A percentile compares a stretch with the other conserved stretches of the same genome.
These are phyloP conservation scores for Lithohypha guttulata DNA, from an alignment of 2,329 filamentous ascomycete genomes.

Conservation along the genomic window DNA sequence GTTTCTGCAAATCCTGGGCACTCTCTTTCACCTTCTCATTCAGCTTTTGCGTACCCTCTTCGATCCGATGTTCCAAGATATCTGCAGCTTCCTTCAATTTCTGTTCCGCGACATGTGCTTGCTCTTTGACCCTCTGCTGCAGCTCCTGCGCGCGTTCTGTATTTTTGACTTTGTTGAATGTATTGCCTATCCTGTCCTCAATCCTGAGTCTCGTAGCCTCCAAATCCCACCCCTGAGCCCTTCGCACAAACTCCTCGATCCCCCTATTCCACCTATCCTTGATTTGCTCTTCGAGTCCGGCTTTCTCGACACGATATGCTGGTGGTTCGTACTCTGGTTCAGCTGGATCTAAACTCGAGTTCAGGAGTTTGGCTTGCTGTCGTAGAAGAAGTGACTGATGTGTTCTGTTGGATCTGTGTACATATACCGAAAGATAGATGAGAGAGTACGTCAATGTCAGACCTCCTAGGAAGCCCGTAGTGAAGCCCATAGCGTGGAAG, in stretches of 20 bases:
- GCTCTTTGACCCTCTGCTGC: constrained; percentile 14
- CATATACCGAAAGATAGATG: constrained; percentile 59
- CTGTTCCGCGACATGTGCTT: no score
- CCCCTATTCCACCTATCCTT: constrained; percentile 74
- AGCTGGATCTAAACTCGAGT: constrained; percentile 29
- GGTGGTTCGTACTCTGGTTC: constrained; percentile 22
- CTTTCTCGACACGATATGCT: constrained; percentile 35
- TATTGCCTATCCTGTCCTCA: constrained; percentile 14
- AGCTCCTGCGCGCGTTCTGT: constrained; percentile 11
- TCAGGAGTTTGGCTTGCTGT: constrained; percentile 33
- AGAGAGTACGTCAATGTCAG: constrained; percentile 63
- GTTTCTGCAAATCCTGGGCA: no score
- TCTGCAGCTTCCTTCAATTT: no score
- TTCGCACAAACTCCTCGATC: constrained; percentile 54
- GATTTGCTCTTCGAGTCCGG: constrained; percentile 51
- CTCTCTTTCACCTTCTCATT: no score
- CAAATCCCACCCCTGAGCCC: constrained; percentile 59
- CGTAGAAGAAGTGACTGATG: constrained; percentile 35
- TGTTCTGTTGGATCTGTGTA: constrained; percentile 58
- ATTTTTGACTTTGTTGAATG: constrained; percentile 8
- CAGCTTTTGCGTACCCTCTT: no score
- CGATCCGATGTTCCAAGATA: no score
- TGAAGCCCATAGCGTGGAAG: constrained; percentile 62
- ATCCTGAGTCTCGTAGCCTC: constrained; percentile 11
- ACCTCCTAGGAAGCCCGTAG: constrained; percentile 64